Evolutionary conservation across 2,329 filamentous ascomycete genomes (phyloP).

Genomic region (Pseudogymnoascus sp.): DNA sequence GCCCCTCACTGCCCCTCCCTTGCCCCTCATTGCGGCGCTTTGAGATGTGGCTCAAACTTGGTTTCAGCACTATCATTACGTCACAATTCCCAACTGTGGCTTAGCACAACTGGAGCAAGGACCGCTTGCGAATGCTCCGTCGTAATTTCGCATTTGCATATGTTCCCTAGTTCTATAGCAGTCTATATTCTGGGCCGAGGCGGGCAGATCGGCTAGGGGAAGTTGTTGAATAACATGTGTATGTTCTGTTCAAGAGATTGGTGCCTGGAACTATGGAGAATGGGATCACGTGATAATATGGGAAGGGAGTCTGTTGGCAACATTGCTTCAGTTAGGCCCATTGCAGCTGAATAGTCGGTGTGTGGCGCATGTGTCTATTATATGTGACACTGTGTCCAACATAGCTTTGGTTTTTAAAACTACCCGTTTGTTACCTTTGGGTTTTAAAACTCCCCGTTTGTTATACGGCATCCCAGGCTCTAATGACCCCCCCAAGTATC

Average conservation of each 20-base stretch:
- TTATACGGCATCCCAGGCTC: background rate
- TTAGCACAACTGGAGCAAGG: background rate
- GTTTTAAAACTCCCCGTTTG: background rate
- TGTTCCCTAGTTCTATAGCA: background rate
- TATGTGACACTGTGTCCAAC: background rate
- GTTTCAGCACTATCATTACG: background rate
- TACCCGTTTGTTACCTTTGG: background rate
- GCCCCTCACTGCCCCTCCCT: background rate
- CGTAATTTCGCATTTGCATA: background rate
- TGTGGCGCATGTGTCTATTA: background rate
- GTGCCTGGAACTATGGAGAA: background rate
- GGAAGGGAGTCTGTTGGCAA: background rate
- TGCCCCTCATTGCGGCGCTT: background rate
- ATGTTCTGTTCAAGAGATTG: background rate
- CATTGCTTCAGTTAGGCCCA: background rate
- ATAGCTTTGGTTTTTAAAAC: background rate
- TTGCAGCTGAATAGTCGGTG: background rate
- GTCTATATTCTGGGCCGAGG: background rate
- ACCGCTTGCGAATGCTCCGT: background rate
- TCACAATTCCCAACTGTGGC: background rate
- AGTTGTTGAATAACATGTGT: background rate
- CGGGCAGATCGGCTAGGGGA: background rate
- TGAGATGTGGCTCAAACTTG: background rate
- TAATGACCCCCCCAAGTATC: background rate
- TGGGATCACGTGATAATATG: background rate